phyloP scores from a whole-genome alignment of 305 asterid species.

The Solanum hybrid region DNA sequence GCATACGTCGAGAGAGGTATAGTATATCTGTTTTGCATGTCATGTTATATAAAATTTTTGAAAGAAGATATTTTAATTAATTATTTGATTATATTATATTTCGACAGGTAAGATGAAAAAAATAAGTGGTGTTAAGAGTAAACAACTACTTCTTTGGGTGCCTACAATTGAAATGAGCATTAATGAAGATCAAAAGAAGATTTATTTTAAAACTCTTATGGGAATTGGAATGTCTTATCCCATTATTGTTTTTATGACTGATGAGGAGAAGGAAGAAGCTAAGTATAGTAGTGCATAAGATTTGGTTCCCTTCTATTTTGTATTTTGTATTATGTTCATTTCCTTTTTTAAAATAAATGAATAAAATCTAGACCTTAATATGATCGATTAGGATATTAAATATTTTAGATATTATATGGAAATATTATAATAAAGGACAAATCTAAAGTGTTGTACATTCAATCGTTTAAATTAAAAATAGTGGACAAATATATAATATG shows the following conservation, averaged over 20 bases:
- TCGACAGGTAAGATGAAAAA: too few relatives aligned
- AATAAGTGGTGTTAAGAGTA: too few relatives aligned
- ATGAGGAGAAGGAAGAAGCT: background rate
- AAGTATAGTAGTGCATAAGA: background rate
- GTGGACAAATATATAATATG: background rate
- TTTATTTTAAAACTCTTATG: background rate
- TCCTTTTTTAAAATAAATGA: background rate
- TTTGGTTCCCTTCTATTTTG: background rate
- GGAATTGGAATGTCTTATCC: background rate
- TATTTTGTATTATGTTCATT: too few relatives aligned
- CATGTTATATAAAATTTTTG: too few relatives aligned
- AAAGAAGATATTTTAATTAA: too few relatives aligned
- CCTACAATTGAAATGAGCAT: background rate
- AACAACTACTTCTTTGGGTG: too few relatives aligned
- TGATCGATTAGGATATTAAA: background rate
- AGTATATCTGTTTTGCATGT: too few relatives aligned
- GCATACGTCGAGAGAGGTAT: constrained; percentile 40
- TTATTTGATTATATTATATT: too few relatives aligned
- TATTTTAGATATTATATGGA: too few relatives aligned
- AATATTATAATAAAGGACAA: background rate
- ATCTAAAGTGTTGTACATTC: background rate
- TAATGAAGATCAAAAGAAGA: background rate
- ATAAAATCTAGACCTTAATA: background rate
- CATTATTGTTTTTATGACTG: background rate
- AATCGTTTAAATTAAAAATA: background rate